Evolutionary conservation across 2,329 filamentous ascomycete genomes (phyloP).

Genomic region (Pestalotiopsis sp.): DNA sequence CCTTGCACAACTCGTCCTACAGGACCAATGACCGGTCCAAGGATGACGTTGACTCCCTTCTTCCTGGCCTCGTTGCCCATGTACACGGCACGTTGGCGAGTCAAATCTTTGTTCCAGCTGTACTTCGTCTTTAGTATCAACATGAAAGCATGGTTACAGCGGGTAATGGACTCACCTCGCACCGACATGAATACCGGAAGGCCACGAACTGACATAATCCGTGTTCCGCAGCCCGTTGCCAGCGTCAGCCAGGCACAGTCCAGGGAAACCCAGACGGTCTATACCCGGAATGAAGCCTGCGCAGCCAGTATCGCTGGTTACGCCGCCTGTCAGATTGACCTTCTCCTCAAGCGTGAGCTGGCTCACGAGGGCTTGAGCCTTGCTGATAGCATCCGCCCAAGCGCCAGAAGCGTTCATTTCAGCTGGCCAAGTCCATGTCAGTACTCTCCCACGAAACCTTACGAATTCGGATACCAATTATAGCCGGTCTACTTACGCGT

Average conservation of each 20-base stretch:
- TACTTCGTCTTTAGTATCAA: constrained; percentile 28
- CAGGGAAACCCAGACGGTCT: constrained; percentile 17
- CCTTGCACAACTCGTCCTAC: constrained; percentile 52
- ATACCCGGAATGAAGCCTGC: constrained; percentile 19
- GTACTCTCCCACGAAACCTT: background rate
- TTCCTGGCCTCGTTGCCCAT: constrained; percentile 66
- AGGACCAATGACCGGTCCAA: constrained; percentile 65
- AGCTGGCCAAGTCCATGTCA: background rate
- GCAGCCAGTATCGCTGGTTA: constrained; percentile 15
- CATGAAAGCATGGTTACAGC: background rate
- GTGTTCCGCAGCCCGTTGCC: constrained; percentile 18
- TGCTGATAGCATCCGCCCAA: constrained; percentile 62
- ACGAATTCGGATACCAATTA: background rate
- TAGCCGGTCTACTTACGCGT: constrained; percentile 12
- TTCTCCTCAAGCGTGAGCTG: constrained; percentile 68
- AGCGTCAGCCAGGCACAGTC: constrained; percentile 17
- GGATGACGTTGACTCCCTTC: constrained; percentile 70
- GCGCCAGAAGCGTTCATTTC: constrained; percentile 4
- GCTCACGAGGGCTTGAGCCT: constrained; percentile 63
- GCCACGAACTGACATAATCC: constrained; percentile 19
- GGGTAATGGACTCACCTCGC: constrained; percentile 13
- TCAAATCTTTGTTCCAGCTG: constrained; percentile 66
- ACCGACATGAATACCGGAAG: constrained; percentile 17
- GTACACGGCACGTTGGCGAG: constrained; percentile 61
- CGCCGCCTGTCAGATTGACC: constrained; percentile 21